phyloP scores from a whole-genome alignment of 2,329 filamentous ascomycete genomes.

The Colletotrichum abscissum region DNA sequence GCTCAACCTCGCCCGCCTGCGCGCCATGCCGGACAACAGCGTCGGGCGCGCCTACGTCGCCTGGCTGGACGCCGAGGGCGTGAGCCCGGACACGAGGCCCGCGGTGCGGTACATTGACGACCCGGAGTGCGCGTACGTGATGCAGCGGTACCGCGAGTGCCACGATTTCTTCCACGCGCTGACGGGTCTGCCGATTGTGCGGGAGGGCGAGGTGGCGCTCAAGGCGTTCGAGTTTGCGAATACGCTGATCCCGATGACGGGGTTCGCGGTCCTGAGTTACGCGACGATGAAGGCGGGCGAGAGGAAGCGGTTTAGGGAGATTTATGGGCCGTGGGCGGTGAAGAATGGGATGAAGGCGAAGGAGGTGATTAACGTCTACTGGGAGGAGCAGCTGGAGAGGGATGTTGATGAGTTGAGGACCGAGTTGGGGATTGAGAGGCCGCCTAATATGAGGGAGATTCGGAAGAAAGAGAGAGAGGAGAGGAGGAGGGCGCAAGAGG shows the following conservation, averaged over 20 bases:
- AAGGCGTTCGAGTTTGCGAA: conserved; percentile 99
- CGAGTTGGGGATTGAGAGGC: conserved; percentile 86
- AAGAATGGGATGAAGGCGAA: conserved; percentile 80
- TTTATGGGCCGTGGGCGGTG: conserved; percentile 92
- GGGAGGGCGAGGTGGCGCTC: conserved; percentile 97
- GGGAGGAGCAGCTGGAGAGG: conserved; percentile 92
- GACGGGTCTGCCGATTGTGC: conserved; percentile 87
- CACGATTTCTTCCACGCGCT: conserved; percentile 98
- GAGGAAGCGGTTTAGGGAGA: conserved; percentile 76
- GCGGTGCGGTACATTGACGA: conserved; percentile 92
- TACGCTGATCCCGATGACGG: conserved; percentile 94
- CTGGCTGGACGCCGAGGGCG: conserved; percentile 95
- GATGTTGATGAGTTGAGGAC: conserved; percentile 81
- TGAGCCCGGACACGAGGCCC: conserved; percentile 89
- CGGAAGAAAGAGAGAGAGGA: conserved; percentile 77
- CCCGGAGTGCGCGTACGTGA: conserved; percentile 95
- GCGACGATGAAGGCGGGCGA: conserved; percentile 88
- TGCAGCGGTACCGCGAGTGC: conserved; percentile 97
- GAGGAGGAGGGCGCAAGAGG: conserved; percentile 72
- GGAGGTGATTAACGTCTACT: conserved; percentile 95
- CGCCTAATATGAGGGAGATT: conserved; percentile 85
- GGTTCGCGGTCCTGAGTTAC: conserved; percentile 84
- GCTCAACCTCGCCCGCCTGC: conserved; percentile 74
- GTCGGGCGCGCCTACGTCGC: conserved; percentile 85
- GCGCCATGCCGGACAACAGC: conserved; percentile 75